phyloP scores from a whole-genome alignment of 2,329 filamentous ascomycete species.

The Diatrype stigma region DNA sequence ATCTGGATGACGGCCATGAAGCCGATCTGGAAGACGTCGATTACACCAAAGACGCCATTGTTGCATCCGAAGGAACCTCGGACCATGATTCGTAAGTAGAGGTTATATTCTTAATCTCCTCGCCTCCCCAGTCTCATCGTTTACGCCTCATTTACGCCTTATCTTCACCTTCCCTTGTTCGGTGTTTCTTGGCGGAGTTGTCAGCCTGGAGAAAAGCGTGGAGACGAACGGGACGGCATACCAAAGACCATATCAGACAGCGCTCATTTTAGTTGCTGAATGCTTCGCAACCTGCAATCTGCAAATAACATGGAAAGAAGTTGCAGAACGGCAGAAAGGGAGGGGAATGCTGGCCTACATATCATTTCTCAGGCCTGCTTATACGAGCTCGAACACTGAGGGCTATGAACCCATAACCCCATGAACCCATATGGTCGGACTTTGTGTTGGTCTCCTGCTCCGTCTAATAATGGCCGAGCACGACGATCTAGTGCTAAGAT shows the following conservation, averaged over 20 bases:
- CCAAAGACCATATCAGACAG: too few species aligned
- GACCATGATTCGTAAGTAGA: background rate
- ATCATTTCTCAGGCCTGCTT: background rate
- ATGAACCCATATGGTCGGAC: background rate
- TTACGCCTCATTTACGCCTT: background rate
- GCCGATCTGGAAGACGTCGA: background rate
- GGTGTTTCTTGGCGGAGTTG: background rate
- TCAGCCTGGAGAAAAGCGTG: too few species aligned
- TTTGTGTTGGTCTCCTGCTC: background rate
- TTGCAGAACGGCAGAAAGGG: too few species aligned
- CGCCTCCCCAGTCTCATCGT: background rate
- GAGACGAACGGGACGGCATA: too few species aligned
- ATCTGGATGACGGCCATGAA: slow-evolving; percentile 6
- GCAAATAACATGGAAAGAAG: too few species aligned
- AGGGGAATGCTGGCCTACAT: too few species aligned
- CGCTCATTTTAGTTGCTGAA: too few species aligned
- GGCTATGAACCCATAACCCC: background rate
- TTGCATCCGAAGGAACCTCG: background rate
- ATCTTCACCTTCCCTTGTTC: background rate
- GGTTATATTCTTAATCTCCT: background rate
- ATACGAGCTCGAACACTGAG: background rate
- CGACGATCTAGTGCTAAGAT: too few species aligned
- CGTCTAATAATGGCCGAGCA: background rate
- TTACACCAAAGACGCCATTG: background rate
- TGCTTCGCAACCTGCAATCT: too few species aligned